A percentile compares a stretch with the other conserved stretches of the same genome.
These are phyloP conservation scores for Dysphania ambrosioides DNA, from an alignment of 148 eudicot genomes.

Conservation along the genomic window DNA sequence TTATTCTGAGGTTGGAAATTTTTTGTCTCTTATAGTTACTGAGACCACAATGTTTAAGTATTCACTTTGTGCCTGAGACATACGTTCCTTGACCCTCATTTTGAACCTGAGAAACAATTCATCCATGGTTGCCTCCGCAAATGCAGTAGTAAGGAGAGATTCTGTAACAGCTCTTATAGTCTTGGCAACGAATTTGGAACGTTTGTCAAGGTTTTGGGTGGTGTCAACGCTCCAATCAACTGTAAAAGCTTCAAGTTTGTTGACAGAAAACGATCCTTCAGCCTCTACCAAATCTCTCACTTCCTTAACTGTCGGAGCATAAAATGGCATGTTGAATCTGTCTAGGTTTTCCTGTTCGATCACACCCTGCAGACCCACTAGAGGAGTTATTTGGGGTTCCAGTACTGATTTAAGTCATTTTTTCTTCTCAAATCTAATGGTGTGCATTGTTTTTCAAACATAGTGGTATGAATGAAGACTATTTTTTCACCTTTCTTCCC, in stretches of 20 bases:
- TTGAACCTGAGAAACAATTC: conserved; percentile 27
- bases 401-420: background rate
- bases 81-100: conserved; percentile 27
- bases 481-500: no score
- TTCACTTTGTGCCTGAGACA: conserved; percentile 21
- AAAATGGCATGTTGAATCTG: conserved; percentile 40
- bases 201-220: conserved; percentile 4
- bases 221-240: conserved; percentile 30
- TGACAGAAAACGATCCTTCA: conserved; percentile 31
- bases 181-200: conserved; percentile 21
- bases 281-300: conserved; percentile 28
- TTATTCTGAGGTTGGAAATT: background rate
- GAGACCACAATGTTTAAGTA: conserved; percentile 34
- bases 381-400: background rate
- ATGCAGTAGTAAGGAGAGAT: conserved; percentile 31
- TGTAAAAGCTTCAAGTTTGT: conserved; percentile 25
- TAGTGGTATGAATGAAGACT: background rate
- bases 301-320: conserved; percentile 37
- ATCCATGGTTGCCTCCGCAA: conserved; percentile 28
- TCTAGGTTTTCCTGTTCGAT: conserved; percentile 33
- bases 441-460: background rate
- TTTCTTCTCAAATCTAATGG: background rate
- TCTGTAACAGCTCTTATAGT: conserved; percentile 31
- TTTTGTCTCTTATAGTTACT: conserved; percentile 12
- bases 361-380: conserved; percentile 23